Evolutionary conservation across 2,329 filamentous ascomycete species (phyloP).

Genomic region (Sporothrix brunneoviolacea): DNA sequence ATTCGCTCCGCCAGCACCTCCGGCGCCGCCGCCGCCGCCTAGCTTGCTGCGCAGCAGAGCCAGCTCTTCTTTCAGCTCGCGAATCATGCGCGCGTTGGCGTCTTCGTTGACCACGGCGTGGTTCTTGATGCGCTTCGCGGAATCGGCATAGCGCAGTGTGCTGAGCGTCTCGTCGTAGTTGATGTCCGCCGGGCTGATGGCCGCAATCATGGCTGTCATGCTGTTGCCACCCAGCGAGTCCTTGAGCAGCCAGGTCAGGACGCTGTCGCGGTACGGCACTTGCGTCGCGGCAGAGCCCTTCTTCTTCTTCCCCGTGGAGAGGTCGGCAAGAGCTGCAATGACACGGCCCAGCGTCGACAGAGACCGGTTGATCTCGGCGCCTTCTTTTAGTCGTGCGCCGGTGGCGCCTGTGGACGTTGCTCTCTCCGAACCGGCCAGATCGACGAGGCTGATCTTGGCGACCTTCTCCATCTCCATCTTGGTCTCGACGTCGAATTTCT

Average conservation of each 20-base stretch:
- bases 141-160: conserved; percentile 92
- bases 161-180: conserved; percentile 98
- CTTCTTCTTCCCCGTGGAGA: conserved; percentile 78
- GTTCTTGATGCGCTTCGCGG: conserved; percentile 98
- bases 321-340: conserved; percentile 88
- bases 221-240: conserved; percentile 97
- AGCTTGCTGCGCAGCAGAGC: conserved; percentile 81
- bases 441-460: conserved; percentile 94
- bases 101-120: conserved; percentile 99
- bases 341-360: conserved; percentile 94
- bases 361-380: conserved; percentile 96
- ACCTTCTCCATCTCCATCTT: conserved; percentile 98
- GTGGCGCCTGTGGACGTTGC: conserved; percentile 96
- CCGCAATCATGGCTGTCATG: conserved; percentile 99
- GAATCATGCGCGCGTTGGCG: conserved; percentile 96
- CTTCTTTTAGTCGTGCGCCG: conserved; percentile 89
- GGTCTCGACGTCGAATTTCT: conserved; percentile 81
- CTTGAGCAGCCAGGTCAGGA: conserved; percentile 93
- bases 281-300: conserved; percentile 63
- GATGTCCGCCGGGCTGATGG: conserved; percentile 96
- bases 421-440: conserved; percentile 95
- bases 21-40: conserved; percentile 42
- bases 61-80: conserved; percentile 93
- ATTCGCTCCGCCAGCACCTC: conserved; percentile 32
- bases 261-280: conserved; percentile 94